A percentile compares a stretch with the other conserved stretches of the same genome.
Conservation (phyloP, 345 rosid genomes). For the Hypericum perforatum region DNA sequence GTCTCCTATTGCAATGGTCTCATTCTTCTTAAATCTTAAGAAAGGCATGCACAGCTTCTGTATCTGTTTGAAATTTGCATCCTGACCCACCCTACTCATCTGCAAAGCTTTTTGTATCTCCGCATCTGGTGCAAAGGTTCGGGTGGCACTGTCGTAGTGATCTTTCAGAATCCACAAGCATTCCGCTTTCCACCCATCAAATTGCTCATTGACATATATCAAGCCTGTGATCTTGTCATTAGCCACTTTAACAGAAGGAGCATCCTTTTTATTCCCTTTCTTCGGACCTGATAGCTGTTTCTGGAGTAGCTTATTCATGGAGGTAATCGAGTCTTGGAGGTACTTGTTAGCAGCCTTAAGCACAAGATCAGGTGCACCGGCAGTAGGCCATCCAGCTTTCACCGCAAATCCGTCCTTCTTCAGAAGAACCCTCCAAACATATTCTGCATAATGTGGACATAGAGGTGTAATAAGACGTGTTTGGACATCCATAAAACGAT, state of each 20-base stretch:
- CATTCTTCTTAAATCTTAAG: constrained; percentile 77
- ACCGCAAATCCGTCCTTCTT: constrained; percentile 70
- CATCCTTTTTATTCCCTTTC: constrained; percentile 61
- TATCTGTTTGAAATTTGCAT: constrained; percentile 47
- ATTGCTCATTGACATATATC: constrained; percentile 69
- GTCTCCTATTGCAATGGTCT: constrained; percentile 52
- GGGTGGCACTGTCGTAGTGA: constrained; percentile 35
- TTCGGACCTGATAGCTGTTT: constrained; percentile 60
- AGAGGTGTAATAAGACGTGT: constrained; percentile 80
- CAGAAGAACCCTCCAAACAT: constrained; percentile 81
- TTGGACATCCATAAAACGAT: constrained; percentile 83
- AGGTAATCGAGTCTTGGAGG: constrained; percentile 71
- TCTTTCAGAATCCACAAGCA: constrained; percentile 63
- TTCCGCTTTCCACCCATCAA: constrained; percentile 81
- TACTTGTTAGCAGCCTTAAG: constrained; percentile 83
- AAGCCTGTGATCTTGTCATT: constrained; percentile 48
- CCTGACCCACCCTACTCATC: constrained; percentile 43
- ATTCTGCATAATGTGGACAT: constrained; percentile 87
- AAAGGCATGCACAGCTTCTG: constrained; percentile 84
- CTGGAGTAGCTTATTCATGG: constrained; percentile 71
- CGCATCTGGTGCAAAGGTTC: constrained; percentile 46
- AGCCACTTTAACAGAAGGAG: constrained; percentile 34
- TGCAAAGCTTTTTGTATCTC: constrained; percentile 55
- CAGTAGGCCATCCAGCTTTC: constrained; percentile 81
- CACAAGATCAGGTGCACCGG: constrained; percentile 55